Conservation (phyloP, 2,329 filamentous ascomycete species). For the Fusarium sp. region DNA sequence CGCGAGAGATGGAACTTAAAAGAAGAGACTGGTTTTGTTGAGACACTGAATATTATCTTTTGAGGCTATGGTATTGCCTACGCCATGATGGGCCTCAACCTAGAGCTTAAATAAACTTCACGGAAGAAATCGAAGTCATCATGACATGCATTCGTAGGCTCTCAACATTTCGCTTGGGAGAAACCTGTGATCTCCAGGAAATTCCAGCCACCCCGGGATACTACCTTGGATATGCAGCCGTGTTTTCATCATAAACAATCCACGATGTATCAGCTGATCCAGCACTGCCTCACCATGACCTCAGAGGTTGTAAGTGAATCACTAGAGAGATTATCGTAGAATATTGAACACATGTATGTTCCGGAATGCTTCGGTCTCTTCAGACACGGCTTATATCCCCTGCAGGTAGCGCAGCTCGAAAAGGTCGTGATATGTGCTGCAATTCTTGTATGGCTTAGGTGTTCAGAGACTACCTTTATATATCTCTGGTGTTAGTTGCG, state of each 20-base stretch:
- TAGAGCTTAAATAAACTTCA: neutral
- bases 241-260: neutral
- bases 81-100: neutral
- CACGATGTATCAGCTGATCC: no score
- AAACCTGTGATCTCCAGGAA: neutral
- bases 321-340: no score
- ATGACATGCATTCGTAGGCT: neutral
- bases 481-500: neutral
- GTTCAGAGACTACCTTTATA: neutral
- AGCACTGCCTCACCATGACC: neutral
- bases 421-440: neutral
- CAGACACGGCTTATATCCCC: neutral
- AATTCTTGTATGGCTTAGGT: neutral
- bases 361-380: neutral
- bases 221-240: no score
- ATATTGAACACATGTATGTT: neutral
- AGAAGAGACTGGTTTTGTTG: neutral
- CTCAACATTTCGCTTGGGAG: neutral
- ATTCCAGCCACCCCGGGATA: no score
- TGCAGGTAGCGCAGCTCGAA: neutral
- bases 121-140: neutral
- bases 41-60: neutral
- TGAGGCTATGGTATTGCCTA: neutral
- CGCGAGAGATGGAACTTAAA: neutral
- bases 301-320: neutral